A percentile compares a stretch with the other conserved stretches of the same genome.
These are phyloP conservation scores for Chrysanthemum seticuspe DNA, from an alignment of 129 eudicot species.

Conservation along the genomic window DNA sequence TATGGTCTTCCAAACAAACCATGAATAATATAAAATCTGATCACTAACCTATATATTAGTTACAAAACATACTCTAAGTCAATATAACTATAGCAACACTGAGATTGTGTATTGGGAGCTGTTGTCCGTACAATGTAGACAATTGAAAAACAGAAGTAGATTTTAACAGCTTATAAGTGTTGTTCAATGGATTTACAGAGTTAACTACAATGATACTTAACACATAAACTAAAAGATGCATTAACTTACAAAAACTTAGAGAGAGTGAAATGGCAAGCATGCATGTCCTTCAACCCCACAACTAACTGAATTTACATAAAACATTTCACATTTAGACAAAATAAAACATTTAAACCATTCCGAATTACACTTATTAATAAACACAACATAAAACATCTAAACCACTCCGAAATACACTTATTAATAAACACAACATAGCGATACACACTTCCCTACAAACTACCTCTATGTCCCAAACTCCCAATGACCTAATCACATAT, in stretches of 20 bases:
- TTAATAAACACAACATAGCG: too few relatives aligned
- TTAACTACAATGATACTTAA: slow-evolving; percentile 7
- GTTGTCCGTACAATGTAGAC: background rate
- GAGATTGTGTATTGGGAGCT: background rate
- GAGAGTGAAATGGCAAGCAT: slow-evolving; percentile 40
- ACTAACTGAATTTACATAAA: slow-evolving; percentile 36
- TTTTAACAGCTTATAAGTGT: background rate
- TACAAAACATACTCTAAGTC: background rate
- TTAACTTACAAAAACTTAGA: slow-evolving; percentile 45
- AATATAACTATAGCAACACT: background rate
- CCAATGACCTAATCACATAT: too few relatives aligned
- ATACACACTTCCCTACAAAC: too few relatives aligned
- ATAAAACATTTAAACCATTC: background rate
- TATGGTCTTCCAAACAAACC: slow-evolving; percentile 5
- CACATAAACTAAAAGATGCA: background rate
- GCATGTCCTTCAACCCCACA: slow-evolving; percentile 40
- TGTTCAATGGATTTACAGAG: background rate
- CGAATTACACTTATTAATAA: background rate
- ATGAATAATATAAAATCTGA: slow-evolving; percentile 1
- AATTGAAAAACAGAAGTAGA: slow-evolving; percentile 7
- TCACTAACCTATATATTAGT: background rate
- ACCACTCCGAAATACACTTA: too few relatives aligned
- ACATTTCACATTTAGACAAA: background rate
- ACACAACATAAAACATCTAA: too few relatives aligned
- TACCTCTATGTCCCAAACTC: too few relatives aligned